A percentile compares a stretch with the other conserved stretches of the same genome.
phyloP scores from a whole-genome alignment of 768 basidiomycete species.

The Russula vinacea region DNA sequence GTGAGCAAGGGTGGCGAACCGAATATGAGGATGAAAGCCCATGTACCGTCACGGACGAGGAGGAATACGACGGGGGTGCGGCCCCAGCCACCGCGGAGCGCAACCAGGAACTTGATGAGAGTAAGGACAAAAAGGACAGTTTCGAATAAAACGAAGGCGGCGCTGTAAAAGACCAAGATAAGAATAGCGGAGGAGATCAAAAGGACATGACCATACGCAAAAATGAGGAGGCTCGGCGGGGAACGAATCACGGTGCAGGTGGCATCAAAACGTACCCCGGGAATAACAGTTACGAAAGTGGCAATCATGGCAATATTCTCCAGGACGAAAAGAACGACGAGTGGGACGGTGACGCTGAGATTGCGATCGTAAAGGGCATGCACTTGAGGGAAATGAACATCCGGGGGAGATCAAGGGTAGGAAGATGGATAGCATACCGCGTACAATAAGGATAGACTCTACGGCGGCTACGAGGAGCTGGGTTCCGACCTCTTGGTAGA shows the following conservation, averaged over 20 bases:
- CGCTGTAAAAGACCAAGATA: constrained; percentile 15
- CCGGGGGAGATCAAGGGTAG: not conserved
- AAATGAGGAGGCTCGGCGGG: constrained; percentile 17
- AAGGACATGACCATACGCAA: constrained; percentile 14
- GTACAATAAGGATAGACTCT: constrained; percentile 32
- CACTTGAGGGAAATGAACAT: constrained; percentile 10
- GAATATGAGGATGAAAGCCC: constrained; percentile 34
- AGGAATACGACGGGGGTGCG: constrained; percentile 30
- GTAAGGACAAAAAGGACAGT: constrained; percentile 33
- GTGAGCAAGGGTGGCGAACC: constrained; percentile 20
- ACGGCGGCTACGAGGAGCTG: constrained; percentile 29
- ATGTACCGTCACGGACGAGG: constrained; percentile 34
- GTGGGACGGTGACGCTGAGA: constrained; percentile 6
- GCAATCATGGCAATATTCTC: constrained; percentile 25
- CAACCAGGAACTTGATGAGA: constrained; percentile 30
- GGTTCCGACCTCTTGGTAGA: constrained; percentile 22
- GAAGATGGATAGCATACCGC: constrained; percentile 30
- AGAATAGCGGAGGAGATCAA: not conserved
- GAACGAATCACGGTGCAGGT: constrained; percentile 22
- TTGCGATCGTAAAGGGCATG: constrained; percentile 28
- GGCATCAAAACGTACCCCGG: constrained; percentile 15
- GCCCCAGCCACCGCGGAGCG: constrained; percentile 31
- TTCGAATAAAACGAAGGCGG: constrained; percentile 32
- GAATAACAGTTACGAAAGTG: constrained; percentile 20
- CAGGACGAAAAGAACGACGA: constrained; percentile 14